Base-by-base conservation (phyloP, 2,329 filamentous ascomycete species). In the Fusarium sp. region DNA sequence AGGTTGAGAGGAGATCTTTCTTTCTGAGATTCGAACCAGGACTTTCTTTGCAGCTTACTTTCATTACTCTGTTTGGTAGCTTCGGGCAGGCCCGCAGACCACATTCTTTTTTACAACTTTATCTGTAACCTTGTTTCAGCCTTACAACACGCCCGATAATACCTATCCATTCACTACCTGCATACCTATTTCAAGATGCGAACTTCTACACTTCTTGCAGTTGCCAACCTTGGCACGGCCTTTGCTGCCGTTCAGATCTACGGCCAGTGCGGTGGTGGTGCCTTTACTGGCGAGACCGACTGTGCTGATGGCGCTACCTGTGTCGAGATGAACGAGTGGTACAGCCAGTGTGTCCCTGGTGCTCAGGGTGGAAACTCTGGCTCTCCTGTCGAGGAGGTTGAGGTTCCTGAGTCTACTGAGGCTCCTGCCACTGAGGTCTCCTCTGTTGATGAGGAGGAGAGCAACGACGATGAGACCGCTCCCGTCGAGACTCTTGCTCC, bases 161-260 rank as follows among this genome's bases (percentile, higher is more conserved):
- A 36, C 31, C 50, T 34, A 18, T 20, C 25, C 20, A 46, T 49
- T 46, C 23, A 25, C 23, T 34, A 33, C 46, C 27, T 29, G 27
- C 27, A 7, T 13, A 54, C 23, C 55, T 23, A 23, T 42, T 14
- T 40, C 53, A 66, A 40, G 8, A 73, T 73, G 70, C 63, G 64
- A 29, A 66, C 64, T 13, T 31, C 58, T 57, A 34, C 61, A 9
- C 58, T 74, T 63, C 27, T 72, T 49, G 56, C 63, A 4, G 33
- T 73, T 61, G 63, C 67, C 72, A 74, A 66, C 58, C 53, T 67
- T 50, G 66, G 66, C 53, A 54, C 62, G 33, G 61, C 70, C 25
- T 61, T 74, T 38, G 68, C 68, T 16, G 57, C 64, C n/a, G 65
- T 68, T 25, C 58, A 73, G 38, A 38, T 69, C 29, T 73, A 65